Evolutionary conservation across 2,329 filamentous ascomycete genomes (phyloP), one percentile per base, ranked within the genome.

Genomic region (Xylaria sp.): DNA sequence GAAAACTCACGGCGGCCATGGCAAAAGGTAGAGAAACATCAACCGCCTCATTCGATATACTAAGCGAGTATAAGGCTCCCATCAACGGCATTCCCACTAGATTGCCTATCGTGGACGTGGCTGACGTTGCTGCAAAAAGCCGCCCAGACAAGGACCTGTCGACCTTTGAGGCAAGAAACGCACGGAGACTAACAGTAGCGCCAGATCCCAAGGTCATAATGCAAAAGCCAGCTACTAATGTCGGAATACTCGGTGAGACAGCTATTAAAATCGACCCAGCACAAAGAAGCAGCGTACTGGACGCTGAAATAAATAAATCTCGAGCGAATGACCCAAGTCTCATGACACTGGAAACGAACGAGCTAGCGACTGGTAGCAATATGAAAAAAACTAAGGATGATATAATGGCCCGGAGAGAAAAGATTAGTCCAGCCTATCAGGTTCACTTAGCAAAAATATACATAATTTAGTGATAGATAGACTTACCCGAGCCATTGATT

Each of bases 41-140:
- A 20, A 25, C 5, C 7, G 39, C 45, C 20, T 58, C n/a, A 10
- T 47, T 50, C 1, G 64, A 63, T 33, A 66, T 62, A 25, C 47
- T 66, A 1, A 66, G 25, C 0, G 64, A 66, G 31, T 66, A 66
- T 22, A 63, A 29, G 17, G 58, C 25, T 39, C 64, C 64, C 64
- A 66, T 66, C 17, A 66, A 25, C 15, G 64, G 64, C 64, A 66
- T 66, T 1, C 59, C 64, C 11, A 63, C 47, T 20, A 66, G 38
- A 33, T 55, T 63, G 5, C 64, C 59, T 25, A 66, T 66, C 5
- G 64, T 63, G n/a, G 64, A 66, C 1, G 64, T 63, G 2, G 64
- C 31, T 5, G 64, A 57, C 13, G 55, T 63, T 25, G 59, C 47
- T 10, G 59, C 49, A 22, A 66, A 66, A 38, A 66, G 33, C 7